Evolutionary conservation across 768 basidiomycete genomes (phyloP), one percentile per base, ranked within the genome.

Genomic region (Boletus vermiculosoides): DNA sequence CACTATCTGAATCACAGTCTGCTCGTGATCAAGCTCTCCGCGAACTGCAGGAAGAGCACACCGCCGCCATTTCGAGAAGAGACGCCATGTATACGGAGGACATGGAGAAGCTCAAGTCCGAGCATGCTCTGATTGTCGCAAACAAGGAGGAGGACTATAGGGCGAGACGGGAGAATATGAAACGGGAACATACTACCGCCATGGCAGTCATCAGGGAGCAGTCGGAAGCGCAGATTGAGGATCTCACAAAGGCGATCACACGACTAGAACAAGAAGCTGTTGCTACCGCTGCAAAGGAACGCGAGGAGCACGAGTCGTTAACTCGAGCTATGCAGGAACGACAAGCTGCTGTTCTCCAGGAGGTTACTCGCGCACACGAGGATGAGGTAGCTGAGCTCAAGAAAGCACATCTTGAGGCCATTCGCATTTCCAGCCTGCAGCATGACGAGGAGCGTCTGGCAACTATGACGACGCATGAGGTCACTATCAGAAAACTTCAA

Each of bases 11-110:
- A 66, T 89, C 90, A 5, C 78, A 91, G 68, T 85, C 86, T 13
- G 78, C 87, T 41, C 84, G 84, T 54, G 80, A 80, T 42, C 57
- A 78, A 10, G 83, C 84, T 25, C 70, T 95, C 52, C 75, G 84
- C 52, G 80, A 80, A 30, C 78, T 94, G 28, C 87, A 88, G 64
- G 85, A 87, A 18, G 90, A 89, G 63, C 88, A 93, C 62, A 74
- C 80, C 0, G 78, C 84, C 12, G 85, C 85, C 13, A 79, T 91
- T 55, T 64, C 79, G 16, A 80, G 84, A 57, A 88, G 87, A 71
- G 89, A 93, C 63, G 72, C 76, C 9, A 78, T 82, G 37, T 85
- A 87, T 55, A 66, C 77, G 1, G 85, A 87, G 53, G 85, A 92
- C 68, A 65, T 89, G 36, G 85, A 88, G 63, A 79, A 76, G 52